These are phyloP conservation scores for Fusarium virguliforme DNA, from an alignment of 2,329 filamentous ascomycete genomes.

Conservation along the genomic window DNA sequence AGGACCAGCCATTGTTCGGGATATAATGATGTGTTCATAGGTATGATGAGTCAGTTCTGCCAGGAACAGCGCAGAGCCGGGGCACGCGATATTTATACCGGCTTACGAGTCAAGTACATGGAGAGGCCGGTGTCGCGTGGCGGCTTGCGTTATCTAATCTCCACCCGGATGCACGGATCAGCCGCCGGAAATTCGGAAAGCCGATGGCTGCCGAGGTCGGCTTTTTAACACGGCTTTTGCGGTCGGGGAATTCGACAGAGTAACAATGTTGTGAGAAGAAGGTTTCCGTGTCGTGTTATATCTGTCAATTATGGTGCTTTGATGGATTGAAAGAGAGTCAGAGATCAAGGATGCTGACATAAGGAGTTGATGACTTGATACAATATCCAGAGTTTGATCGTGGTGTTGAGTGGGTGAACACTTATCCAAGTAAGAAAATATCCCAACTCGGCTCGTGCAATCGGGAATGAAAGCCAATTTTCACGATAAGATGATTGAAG, in stretches of 20 bases:
- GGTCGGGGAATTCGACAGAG: background rate
- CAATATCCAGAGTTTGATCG: no score
- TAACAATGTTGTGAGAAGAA: no score
- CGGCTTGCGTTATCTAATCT: conserved; percentile 15
- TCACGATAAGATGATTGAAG: no score
- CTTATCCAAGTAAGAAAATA: no score
- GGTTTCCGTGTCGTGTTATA: no score
- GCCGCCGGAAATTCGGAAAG: background rate
- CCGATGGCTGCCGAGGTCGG: conserved; percentile 6
- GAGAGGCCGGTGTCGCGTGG: conserved; percentile 1
- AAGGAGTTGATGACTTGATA: no score
- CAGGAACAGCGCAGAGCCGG: background rate
- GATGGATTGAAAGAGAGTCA: no score
- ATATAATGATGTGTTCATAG: background rate
- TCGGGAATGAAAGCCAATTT: no score
- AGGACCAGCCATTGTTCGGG: conserved; percentile 34
- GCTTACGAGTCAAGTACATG: background rate
- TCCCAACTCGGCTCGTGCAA: no score
- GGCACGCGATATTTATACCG: conserved; percentile 5
- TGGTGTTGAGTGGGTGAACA: no score
- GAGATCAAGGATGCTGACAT: no score
- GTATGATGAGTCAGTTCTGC: conserved; percentile 2
- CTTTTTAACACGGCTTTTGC: conserved; percentile 2
- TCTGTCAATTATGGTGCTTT: no score
- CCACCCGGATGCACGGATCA: conserved; percentile 12